These are phyloP conservation scores for Cordyceps cicadae DNA, from an alignment of 2,329 filamentous ascomycete species.

Conservation along the genomic window DNA sequence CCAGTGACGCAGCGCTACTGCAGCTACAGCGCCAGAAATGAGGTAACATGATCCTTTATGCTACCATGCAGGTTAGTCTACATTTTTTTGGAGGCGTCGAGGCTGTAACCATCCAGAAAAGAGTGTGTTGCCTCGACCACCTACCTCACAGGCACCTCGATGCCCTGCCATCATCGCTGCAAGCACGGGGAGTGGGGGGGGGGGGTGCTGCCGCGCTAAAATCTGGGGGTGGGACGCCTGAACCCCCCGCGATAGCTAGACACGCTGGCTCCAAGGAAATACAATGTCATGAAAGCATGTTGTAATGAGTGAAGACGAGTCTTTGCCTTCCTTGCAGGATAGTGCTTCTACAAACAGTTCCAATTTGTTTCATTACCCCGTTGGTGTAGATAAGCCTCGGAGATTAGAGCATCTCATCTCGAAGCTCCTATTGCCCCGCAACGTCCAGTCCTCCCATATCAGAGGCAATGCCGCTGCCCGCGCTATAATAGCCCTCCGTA, in stretches of 20 bases:
- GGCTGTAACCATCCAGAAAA: conserved; percentile 5
- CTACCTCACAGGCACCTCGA: neutral
- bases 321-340: neutral
- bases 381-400: neutral
- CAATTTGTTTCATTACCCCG: too few species aligned
- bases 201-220: conserved; percentile 10
- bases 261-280: neutral
- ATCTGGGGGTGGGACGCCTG: conserved; percentile 14
- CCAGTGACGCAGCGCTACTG: neutral
- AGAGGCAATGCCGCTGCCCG: too few species aligned
- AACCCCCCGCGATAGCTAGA: neutral
- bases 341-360: neutral
- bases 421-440: too few species aligned
- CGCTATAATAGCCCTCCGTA: too few species aligned
- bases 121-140: neutral
- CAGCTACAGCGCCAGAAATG: neutral
- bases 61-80: too few species aligned
- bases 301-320: neutral
- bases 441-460: too few species aligned
- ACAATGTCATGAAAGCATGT: neutral
- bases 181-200: neutral
- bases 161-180: neutral
- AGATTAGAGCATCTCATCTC: neutral
- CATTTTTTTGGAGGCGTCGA: neutral
- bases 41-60: conserved; percentile 1